phyloP scores from a whole-genome alignment of 1,284 basidiomycete genomes.

The Meira miltonrushii region DNA sequence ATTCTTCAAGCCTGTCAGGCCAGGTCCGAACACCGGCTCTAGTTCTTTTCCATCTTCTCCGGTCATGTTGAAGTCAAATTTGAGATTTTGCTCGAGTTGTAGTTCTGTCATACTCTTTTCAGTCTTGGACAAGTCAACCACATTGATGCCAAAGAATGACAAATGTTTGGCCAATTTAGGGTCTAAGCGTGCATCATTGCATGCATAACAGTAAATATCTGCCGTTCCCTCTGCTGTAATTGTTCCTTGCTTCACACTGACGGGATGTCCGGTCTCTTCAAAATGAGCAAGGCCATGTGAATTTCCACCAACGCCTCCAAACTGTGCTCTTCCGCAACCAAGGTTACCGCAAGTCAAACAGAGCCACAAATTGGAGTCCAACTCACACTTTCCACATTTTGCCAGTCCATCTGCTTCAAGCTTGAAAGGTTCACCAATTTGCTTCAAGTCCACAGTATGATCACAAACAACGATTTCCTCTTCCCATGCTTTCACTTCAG shows the following conservation, averaged over 20 bases:
- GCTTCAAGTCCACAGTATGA: constrained; percentile 75
- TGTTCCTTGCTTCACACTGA: constrained; percentile 91
- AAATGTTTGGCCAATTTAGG: constrained; percentile 73
- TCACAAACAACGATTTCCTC: constrained; percentile 85
- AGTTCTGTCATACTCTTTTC: constrained; percentile 97
- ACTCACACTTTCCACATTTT: constrained; percentile 35
- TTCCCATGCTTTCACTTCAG: constrained; percentile 95
- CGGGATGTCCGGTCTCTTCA: constrained; percentile 68
- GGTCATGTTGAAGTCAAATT: constrained; percentile 89
- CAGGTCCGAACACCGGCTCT: constrained; percentile 80
- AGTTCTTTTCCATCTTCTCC: constrained; percentile 83
- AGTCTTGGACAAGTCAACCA: constrained; percentile 78
- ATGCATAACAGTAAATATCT: constrained; percentile 90
- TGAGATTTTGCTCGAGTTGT: constrained; percentile 93
- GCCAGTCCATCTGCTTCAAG: constrained; percentile 32
- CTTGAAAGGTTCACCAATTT: constrained; percentile 25
- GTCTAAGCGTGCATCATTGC: constrained; percentile 80
- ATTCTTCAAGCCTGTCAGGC: constrained; percentile 82
- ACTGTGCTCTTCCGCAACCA: constrained; percentile 83
- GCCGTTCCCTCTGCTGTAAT: constrained; percentile 91
- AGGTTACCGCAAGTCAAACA: constrained; percentile 87
- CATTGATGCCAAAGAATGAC: constrained; percentile 77
- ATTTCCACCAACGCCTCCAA: constrained; percentile 79
- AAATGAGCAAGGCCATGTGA: constrained; percentile 84
- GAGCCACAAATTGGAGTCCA: constrained; percentile 75